phyloP scores from a whole-genome alignment of 2,329 filamentous ascomycete genomes.

The Aspergillus brasiliensis region DNA sequence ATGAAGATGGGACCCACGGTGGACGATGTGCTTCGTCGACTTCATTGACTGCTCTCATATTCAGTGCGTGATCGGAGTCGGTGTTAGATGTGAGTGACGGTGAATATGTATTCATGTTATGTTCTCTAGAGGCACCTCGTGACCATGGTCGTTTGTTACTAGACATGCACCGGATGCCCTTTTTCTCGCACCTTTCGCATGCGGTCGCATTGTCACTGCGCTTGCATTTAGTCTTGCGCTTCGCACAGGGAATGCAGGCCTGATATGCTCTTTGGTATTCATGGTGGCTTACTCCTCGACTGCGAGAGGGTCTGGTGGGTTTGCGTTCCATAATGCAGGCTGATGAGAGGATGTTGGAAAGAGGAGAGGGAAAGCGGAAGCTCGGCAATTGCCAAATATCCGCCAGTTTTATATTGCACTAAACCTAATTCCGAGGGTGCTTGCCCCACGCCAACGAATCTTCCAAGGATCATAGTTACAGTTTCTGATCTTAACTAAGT shows the following conservation, averaged over 20 bases:
- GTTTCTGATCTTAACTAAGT: conserved; percentile 7
- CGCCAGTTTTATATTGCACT: neutral
- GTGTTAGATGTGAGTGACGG: neutral
- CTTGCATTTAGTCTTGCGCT: conserved; percentile 50
- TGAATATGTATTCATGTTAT: neutral
- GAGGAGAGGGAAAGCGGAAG: neutral
- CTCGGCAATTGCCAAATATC: neutral
- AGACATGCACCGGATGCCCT: conserved; percentile 48
- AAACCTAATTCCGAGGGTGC: neutral
- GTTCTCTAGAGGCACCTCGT: conserved; percentile 1
- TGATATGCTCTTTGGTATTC: conserved; percentile 52
- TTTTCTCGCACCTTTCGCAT: conserved; percentile 46
- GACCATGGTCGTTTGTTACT: conserved; percentile 30
- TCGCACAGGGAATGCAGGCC: conserved; percentile 50
- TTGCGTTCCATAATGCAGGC: neutral
- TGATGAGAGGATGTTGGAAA: neutral
- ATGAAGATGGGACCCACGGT: neutral
- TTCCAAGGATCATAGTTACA: too few species aligned
- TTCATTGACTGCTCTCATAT: neutral
- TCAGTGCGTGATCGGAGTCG: neutral
- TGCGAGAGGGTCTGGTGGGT: conserved; percentile 14
- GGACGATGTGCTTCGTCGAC: neutral
- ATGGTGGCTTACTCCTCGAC: conserved; percentile 21
- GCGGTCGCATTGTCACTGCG: conserved; percentile 33
- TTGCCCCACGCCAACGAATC: neutral